Evolutionary conservation across 768 basidiomycete genomes (phyloP).

Genomic region (Leccinum barrowsii): DNA sequence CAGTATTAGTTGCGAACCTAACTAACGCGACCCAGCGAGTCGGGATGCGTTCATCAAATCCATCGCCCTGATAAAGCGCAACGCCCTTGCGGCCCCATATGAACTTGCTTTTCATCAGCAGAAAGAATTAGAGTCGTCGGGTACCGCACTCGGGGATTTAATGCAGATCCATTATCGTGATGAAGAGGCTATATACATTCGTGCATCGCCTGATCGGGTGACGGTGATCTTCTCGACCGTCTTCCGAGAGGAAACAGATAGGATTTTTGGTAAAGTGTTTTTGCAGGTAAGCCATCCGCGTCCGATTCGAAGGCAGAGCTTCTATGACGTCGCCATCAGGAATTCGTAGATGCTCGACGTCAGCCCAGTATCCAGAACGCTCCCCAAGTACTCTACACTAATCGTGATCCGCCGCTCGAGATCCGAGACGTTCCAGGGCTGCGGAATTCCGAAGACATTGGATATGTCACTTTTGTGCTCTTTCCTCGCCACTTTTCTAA

Average conservation of each 20-base stretch:
- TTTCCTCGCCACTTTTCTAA: constrained; percentile 94
- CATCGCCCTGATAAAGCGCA: constrained; percentile 83
- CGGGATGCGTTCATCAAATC: constrained; percentile 78
- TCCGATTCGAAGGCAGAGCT: neutral
- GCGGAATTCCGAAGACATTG: constrained; percentile 80
- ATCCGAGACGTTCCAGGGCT: constrained; percentile 84
- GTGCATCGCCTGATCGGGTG: constrained; percentile 90
- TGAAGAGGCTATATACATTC: constrained; percentile 95
- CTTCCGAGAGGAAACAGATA: constrained; percentile 96
- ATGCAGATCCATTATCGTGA: constrained; percentile 95
- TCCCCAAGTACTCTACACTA: constrained; percentile 94
- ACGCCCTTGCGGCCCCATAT: constrained; percentile 92
- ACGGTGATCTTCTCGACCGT: constrained; percentile 97
- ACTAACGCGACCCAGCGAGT: constrained; percentile 50
- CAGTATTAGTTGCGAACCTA: neutral
- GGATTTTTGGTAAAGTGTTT: constrained; percentile 97
- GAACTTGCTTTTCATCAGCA: constrained; percentile 83
- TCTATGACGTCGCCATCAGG: constrained; percentile 43
- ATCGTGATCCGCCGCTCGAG: constrained; percentile 94
- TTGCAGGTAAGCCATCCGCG: constrained; percentile 63
- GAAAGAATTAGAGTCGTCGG: constrained; percentile 75
- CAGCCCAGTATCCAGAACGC: constrained; percentile 93
- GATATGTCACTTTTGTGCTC: constrained; percentile 96
- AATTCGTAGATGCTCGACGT: constrained; percentile 98
- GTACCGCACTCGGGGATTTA: constrained; percentile 67